Conservation (phyloP, 2,329 filamentous ascomycete species). For the Fusarium sp. region DNA sequence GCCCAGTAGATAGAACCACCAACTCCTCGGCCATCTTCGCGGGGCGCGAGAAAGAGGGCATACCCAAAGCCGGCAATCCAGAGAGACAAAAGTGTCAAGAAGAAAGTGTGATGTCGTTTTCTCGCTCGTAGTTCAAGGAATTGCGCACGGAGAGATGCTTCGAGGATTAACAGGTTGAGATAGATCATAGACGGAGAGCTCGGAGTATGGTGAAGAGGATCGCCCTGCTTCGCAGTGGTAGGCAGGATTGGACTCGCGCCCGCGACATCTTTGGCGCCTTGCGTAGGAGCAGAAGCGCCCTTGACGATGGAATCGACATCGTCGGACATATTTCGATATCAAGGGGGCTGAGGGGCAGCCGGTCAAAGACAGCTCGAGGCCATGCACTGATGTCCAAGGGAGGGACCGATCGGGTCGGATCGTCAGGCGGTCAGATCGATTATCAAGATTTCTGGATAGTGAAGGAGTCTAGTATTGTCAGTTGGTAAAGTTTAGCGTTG, state of each 20-base stretch:
- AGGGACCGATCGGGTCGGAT: constrained; percentile 4
- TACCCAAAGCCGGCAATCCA: constrained; percentile 92
- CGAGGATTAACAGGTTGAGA: constrained; percentile 95
- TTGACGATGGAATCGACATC: constrained; percentile 91
- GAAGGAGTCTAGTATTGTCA: neutral
- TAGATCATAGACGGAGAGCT: constrained; percentile 96
- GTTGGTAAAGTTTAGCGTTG: constrained; percentile 23
- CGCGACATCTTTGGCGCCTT: constrained; percentile 58
- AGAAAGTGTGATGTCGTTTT: constrained; percentile 92
- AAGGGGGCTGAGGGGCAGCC: constrained; percentile 43
- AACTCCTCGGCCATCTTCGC: constrained; percentile 90
- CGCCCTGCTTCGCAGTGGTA: constrained; percentile 63
- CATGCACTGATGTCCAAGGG: constrained; percentile 36
- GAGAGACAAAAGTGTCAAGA: constrained; percentile 79
- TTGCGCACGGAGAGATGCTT: constrained; percentile 91
- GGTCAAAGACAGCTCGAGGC: constrained; percentile 39
- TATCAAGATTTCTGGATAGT: neutral
- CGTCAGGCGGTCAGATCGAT: constrained; percentile 21
- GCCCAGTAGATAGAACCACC: constrained; percentile 98
- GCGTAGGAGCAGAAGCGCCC: constrained; percentile 78
- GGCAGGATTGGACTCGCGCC: constrained; percentile 60
- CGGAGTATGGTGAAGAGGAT: constrained; percentile 85
- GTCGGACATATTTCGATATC: constrained; percentile 65
- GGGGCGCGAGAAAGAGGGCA: constrained; percentile 92
- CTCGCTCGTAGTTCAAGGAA: constrained; percentile 91